Percentiles rank a stretch among this genome's conserved stretches.
These are phyloP conservation scores for Claviceps lovelessii DNA, from an alignment of 2,329 filamentous ascomycete genomes.

Conservation along the genomic window DNA sequence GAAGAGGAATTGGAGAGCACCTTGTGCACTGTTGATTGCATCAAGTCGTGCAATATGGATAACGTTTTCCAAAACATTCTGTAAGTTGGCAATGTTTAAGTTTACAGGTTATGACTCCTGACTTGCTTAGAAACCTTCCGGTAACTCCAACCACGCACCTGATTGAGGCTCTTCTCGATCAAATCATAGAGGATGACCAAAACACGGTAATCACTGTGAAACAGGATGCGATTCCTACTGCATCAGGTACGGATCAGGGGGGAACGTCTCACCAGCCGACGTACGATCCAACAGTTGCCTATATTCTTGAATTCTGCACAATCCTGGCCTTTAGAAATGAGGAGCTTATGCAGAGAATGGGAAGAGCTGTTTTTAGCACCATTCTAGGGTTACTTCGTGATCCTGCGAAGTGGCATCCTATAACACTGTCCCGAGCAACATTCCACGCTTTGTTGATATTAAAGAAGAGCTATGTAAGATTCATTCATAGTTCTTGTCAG, in stretches of 20 bases:
- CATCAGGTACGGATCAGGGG: constrained; percentile 39
- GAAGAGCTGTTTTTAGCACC: constrained; percentile 64
- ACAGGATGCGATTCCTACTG: constrained; percentile 56
- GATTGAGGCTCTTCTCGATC: constrained; percentile 59
- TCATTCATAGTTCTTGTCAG: neutral
- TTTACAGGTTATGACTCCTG: neutral
- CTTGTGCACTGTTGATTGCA: constrained; percentile 82
- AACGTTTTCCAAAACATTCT: constrained; percentile 71
- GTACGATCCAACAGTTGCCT: constrained; percentile 79
- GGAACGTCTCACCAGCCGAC: constrained; percentile 29
- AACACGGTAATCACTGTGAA: constrained; percentile 79
- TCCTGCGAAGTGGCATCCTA: constrained; percentile 60
- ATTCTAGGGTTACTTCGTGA: constrained; percentile 74
- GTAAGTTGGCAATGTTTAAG: constrained; percentile 32
- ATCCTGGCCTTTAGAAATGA: constrained; percentile 64
- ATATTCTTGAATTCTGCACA: constrained; percentile 82
- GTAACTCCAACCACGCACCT: constrained; percentile 17
- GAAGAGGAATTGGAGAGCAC: constrained; percentile 96
- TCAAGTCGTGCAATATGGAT: constrained; percentile 75
- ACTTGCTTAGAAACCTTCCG: constrained; percentile 22
- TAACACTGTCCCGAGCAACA: constrained; percentile 69
- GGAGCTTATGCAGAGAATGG: constrained; percentile 56
- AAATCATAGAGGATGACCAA: constrained; percentile 71
- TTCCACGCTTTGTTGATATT: constrained; percentile 78
- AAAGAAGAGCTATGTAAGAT: constrained; percentile 70